A percentile compares a stretch with the other conserved stretches of the same genome.
Conservation (phyloP, 2,329 filamentous ascomycete genomes). For the Aspergillus sp. region DNA sequence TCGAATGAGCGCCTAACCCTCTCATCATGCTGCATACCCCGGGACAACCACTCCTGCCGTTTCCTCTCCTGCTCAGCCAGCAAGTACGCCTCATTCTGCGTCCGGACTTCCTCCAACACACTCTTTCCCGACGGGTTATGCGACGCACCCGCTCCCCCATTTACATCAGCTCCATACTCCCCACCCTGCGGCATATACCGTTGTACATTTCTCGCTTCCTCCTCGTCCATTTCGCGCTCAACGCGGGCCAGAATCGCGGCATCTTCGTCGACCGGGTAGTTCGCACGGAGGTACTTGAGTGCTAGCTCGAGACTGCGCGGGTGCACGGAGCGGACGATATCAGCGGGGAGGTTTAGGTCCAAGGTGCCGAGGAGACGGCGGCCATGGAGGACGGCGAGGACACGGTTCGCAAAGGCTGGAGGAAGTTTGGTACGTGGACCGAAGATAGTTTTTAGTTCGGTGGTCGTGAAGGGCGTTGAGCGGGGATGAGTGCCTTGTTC, state of each 20-base stretch:
- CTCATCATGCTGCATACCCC: constrained; percentile 49
- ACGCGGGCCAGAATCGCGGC: constrained; percentile 51
- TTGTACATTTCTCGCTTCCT: constrained; percentile 45
- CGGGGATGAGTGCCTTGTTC: constrained; percentile 34
- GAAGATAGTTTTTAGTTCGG: constrained; percentile 40
- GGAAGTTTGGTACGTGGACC: constrained; percentile 31
- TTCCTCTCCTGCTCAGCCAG: constrained; percentile 50
- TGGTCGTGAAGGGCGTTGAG: constrained; percentile 33
- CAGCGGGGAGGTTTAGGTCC: constrained; percentile 45
- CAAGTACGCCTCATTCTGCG: constrained; percentile 43
- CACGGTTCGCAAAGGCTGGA: constrained; percentile 38
- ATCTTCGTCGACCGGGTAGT: constrained; percentile 51
- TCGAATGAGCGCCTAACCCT: constrained; percentile 33
- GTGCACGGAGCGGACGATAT: constrained; percentile 38
- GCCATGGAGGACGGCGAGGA: constrained; percentile 45
- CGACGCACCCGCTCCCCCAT: constrained; percentile 32
- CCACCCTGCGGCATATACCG: constrained; percentile 49
- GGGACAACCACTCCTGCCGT: constrained; percentile 55
- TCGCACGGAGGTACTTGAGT: constrained; percentile 45
- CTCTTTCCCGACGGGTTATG: constrained; percentile 47
- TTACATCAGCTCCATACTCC: constrained; percentile 42
- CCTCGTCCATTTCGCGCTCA: constrained; percentile 41
- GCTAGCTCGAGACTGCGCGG: constrained; percentile 38
- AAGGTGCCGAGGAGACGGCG: constrained; percentile 48
- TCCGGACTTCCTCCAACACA: constrained; percentile 43